Evolutionary conservation across 257 asterid genomes (phyloP).

Genomic region (Rehmannia glutinosa): DNA sequence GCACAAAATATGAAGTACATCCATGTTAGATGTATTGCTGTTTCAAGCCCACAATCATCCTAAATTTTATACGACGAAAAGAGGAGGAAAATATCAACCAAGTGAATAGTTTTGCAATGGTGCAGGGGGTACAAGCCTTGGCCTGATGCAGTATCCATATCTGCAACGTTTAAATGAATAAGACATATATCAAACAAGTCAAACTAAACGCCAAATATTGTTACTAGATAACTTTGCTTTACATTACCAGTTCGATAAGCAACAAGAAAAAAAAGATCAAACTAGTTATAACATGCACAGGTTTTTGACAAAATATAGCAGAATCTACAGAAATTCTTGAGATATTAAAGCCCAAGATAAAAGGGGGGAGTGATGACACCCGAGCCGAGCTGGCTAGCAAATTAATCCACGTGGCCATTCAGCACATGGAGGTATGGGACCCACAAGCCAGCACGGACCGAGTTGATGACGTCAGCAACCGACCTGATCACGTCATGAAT

Average conservation of each 20-base stretch:
- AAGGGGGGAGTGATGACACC: not conserved
- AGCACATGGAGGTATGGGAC: no score
- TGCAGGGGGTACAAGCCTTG: slow-evolving; percentile 75
- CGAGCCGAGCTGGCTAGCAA: no score
- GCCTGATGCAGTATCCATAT: slow-evolving; percentile 61
- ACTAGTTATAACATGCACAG: not conserved
- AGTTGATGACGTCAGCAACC: no score
- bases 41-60: not conserved
- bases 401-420: no score
- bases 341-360: not conserved
- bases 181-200: not conserved
- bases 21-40: not conserved
- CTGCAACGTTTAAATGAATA: slow-evolving; percentile 36
- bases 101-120: slow-evolving; percentile 88
- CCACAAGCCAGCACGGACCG: no score
- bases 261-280: not conserved
- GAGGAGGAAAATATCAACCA: slow-evolving; percentile 43
- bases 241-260: not conserved
- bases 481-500: no score
- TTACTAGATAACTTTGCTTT: not conserved
- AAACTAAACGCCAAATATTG: not conserved
- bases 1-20: slow-evolving; percentile 3
- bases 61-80: not conserved
- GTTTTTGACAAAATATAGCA: not conserved
- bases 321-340: not conserved